These are phyloP conservation scores for Trametes cingulata DNA, from an alignment of 768 basidiomycete species.

Conservation along the genomic window DNA sequence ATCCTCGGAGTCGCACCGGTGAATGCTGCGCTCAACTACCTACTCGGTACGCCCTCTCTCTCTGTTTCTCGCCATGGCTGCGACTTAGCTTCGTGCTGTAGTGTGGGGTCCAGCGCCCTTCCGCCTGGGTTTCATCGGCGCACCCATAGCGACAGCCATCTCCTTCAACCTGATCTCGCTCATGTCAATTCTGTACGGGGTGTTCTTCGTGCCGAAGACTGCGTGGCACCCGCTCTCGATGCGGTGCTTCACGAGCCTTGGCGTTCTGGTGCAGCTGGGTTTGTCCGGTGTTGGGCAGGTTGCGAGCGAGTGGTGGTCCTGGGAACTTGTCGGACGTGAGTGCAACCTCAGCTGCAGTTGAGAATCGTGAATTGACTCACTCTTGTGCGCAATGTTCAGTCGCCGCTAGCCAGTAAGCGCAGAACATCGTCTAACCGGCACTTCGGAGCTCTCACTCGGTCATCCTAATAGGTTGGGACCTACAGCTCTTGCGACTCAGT, in stretches of 20 bases:
- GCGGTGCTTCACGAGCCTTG: constrained; percentile 66
- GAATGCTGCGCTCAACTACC: constrained; percentile 80
- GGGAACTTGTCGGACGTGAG: constrained; percentile 76
- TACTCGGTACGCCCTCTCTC: constrained; percentile 58
- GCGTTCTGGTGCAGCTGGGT: constrained; percentile 72
- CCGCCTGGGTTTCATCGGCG: constrained; percentile 87
- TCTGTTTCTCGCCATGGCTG: too few species aligned
- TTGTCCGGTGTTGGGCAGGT: constrained; percentile 84
- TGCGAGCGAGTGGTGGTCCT: constrained; percentile 96
- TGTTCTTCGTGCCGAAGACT: constrained; percentile 60
- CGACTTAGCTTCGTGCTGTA: too few species aligned
- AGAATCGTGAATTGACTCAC: background rate
- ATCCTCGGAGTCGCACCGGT: constrained; percentile 81
- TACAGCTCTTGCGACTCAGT: constrained; percentile 82
- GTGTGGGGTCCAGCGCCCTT: constrained; percentile 85
- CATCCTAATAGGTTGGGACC: constrained; percentile 65
- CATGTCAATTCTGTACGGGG: constrained; percentile 61
- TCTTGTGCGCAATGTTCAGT: constrained; percentile 33
- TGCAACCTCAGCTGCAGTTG: constrained; percentile 13
- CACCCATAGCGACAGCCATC: constrained; percentile 85
- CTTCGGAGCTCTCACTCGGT: background rate
- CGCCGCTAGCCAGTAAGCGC: constrained; percentile 51
- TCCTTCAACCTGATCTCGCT: constrained; percentile 84
- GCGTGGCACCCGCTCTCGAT: constrained; percentile 82
- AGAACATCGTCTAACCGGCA: too few species aligned